These are phyloP conservation scores for Candida lessepsii DNA, from an alignment of 805 yeast genomes.

Conservation along the genomic window DNA sequence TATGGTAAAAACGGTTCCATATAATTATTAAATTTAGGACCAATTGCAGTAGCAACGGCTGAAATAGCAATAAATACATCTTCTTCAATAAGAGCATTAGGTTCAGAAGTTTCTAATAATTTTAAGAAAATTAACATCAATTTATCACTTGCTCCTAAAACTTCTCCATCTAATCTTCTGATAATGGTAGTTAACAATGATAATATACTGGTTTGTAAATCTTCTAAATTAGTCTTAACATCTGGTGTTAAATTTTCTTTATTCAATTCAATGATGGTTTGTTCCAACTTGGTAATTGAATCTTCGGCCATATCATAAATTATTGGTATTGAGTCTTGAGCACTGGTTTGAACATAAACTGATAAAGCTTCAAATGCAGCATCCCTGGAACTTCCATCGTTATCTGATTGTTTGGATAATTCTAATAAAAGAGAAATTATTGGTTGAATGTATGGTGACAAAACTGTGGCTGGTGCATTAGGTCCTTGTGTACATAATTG, in stretches of 20 bases:
- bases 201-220: constrained; percentile 78
- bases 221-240: constrained; percentile 76
- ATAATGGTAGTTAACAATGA: constrained; percentile 79
- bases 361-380: constrained; percentile 96
- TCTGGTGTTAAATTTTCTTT: constrained; percentile 49
- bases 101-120: constrained; percentile 52
- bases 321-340: constrained; percentile 64
- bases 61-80: constrained; percentile 91
- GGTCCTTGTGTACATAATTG: constrained; percentile 63
- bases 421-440: constrained; percentile 69
- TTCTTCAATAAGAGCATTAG: constrained; percentile 84
- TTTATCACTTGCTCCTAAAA: constrained; percentile 68
- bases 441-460: constrained; percentile 71
- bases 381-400: constrained; percentile 85
- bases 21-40: constrained; percentile 66
- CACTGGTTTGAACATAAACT: constrained; percentile 71
- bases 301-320: constrained; percentile 75
- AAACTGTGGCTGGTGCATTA: constrained; percentile 50
- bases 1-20: constrained; percentile 83
- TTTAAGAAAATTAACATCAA: constrained; percentile 82
- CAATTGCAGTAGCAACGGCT: constrained; percentile 82
- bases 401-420: constrained; percentile 70
- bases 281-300: constrained; percentile 68
- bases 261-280: constrained; percentile 60
- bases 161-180: constrained; percentile 72